phyloP scores from a whole-genome alignment of 176 grass and related monocot species.

The Triticum urartu region DNA sequence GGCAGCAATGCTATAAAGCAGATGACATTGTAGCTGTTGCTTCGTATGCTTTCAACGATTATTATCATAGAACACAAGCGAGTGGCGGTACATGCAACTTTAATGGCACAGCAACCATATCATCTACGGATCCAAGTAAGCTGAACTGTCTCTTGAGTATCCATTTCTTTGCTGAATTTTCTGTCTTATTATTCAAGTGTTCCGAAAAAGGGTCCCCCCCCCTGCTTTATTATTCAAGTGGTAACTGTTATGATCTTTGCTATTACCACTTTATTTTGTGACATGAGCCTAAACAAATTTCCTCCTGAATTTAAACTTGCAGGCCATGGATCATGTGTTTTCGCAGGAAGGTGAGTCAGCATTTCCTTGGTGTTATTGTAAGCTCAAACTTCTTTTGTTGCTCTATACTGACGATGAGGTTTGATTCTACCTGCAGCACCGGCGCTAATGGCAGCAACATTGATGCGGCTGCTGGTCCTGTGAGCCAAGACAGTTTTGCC shows the following conservation, averaged over 20 bases:
- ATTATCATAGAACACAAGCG: conserved; percentile 90
- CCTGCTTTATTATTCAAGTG: neutral
- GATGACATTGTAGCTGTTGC: conserved; percentile 79
- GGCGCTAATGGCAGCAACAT: conserved; percentile 40
- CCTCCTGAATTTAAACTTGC: conserved; percentile 30
- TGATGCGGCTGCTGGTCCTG: conserved; percentile 64
- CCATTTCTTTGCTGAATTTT: neutral
- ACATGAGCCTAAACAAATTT: conserved; percentile 11
- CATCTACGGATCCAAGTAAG: conserved; percentile 93
- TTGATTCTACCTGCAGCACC: conserved; percentile 50
- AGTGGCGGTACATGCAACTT: conserved; percentile 95
- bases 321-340: conserved; percentile 91
- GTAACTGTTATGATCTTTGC: neutral
- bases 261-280: neutral
- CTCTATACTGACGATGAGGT: conserved; percentile 14
- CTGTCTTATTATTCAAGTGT: neutral
- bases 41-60: conserved; percentile 95
- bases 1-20: conserved; percentile 76
- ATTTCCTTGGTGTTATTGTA: neutral
- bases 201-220: neutral
- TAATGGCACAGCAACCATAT: conserved; percentile 81
- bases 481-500: conserved; percentile 48
- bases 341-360: conserved; percentile 79
- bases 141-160: conserved; percentile 13
- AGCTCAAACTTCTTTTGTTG: neutral